Percentiles rank a stretch among this genome's conserved stretches.
Evolutionary conservation across 1,284 basidiomycete species (phyloP).

Genomic region (Microbotryomycetes sp.): DNA sequence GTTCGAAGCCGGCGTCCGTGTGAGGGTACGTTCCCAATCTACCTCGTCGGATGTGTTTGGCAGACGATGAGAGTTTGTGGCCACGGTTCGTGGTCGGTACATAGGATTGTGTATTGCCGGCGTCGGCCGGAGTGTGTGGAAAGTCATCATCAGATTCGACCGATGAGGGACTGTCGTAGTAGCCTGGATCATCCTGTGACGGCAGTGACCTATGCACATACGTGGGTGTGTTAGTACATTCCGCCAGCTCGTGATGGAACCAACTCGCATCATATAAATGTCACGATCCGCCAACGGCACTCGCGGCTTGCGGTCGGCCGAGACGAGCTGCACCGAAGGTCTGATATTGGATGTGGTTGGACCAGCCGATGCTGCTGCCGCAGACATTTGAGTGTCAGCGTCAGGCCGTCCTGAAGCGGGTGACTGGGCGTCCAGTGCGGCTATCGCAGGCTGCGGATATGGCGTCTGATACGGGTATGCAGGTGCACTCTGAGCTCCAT

Average conservation of each 20-base stretch:
- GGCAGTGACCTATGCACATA: slow-evolving; percentile 16
- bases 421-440: not conserved
- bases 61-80: slow-evolving; percentile 27
- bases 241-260: not conserved
- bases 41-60: slow-evolving; percentile 24
- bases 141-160: not conserved
- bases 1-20: slow-evolving; percentile 19
- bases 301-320: not conserved
- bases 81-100: slow-evolving; percentile 32
- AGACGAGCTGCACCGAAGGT: not conserved
- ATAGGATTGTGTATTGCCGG: not conserved
- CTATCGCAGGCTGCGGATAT: not conserved
- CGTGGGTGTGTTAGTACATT: not conserved
- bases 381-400: not conserved
- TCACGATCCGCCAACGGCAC: slow-evolving; percentile 8
- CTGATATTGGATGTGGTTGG: not conserved
- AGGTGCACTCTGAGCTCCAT: no score
- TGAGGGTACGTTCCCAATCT: slow-evolving; percentile 31
- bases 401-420: not conserved
- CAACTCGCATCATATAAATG: slow-evolving; percentile 11
- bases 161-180: slow-evolving; percentile 19
- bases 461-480: no score
- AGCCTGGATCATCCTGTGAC: slow-evolving; percentile 16
- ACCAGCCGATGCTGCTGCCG: not conserved
- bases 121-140: not conserved